Evolutionary conservation across 139 green algal genomes (phyloP), one percentile per base, ranked within the genome.

Genomic region (Auxenochlorella pyrenoidosa): DNA sequence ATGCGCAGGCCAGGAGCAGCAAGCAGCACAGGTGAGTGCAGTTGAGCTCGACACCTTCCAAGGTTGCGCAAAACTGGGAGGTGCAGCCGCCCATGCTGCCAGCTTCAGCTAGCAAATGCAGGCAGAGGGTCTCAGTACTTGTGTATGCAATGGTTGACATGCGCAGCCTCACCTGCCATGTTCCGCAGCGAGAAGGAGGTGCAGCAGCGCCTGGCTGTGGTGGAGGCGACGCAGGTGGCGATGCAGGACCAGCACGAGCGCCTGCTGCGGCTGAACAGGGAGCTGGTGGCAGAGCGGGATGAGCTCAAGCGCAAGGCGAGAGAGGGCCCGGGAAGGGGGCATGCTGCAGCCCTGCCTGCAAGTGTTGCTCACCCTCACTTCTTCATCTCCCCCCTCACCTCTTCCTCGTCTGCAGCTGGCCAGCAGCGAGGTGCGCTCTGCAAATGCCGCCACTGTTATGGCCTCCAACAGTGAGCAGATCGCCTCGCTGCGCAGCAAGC

Each of bases 231-330:
- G 26, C 32, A 13, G 28, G 32, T 34, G 18, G 60, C 82, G 3
- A 24, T 79, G 43, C 30, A 79, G 32, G 19, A 30, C 19, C 82
- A 66, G 43, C 41, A 54, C 30, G 21, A 65, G 43, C 21, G 40
- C 43, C 82, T 86, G 43, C 34, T 86, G 66, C 1, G 4, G 5
- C 43, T 6, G 32, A 86, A 78, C n/a, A 51, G 51, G 19, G 44
- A 28, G 32, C 43, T 86, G 19, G 22, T 28, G 66, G 82, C n/a
- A 26, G 82, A 86, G 44, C 51, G 70, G 26, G 82, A 51, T 32
- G 18, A 36, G 66, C 82, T 86, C 28, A 28, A 70, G 30, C 32
- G 15, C 66, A 79, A 85, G 82, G 82, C 75, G 26, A 54, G 70
- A 8, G 34, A 44, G 15, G 70, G 70, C 0, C 1, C 40, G 73